Conservation (phyloP, 2,329 filamentous ascomycete species). For the Alternaria longipes region DNA sequence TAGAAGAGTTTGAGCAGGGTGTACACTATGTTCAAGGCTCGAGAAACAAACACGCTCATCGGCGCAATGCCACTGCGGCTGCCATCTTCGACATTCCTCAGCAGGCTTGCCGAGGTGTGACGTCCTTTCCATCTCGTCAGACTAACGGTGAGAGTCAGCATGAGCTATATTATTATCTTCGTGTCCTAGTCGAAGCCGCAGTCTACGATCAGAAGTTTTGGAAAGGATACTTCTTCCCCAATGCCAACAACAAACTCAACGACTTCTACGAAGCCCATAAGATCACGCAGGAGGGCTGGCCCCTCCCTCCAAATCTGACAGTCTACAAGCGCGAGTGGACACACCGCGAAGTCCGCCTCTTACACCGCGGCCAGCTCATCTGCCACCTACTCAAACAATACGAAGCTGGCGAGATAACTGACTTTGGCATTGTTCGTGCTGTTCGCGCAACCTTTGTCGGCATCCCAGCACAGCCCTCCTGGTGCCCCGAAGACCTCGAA, state of each 20-base stretch:
- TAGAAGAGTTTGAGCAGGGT: constrained; percentile 16
- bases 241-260: constrained; percentile 11
- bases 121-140: neutral
- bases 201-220: constrained; percentile 26
- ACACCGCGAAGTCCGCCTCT: constrained; percentile 17
- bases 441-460: constrained; percentile 22
- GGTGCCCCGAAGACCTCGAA: constrained; percentile 12
- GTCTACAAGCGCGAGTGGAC: constrained; percentile 25
- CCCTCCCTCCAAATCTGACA: constrained; percentile 5
- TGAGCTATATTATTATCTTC: constrained; percentile 11
- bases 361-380: constrained; percentile 20
- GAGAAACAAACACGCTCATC: neutral
- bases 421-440: constrained; percentile 23
- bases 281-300: neutral
- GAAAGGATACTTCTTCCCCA: constrained; percentile 22
- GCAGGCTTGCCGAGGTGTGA: neutral
- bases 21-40: neutral
- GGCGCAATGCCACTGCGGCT: constrained; percentile 2
- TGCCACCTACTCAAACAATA: constrained; percentile 9
- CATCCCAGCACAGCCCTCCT: constrained; percentile 11
- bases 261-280: constrained; percentile 20
- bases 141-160: neutral
- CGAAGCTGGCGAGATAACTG: constrained; percentile 11
- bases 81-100: constrained; percentile 16
- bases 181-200: constrained; percentile 24